Percentiles rank a stretch among this genome's conserved stretches.
phyloP scores from a whole-genome alignment of 1,139 yeast genomes.

The Debaryomyces subglobosus region DNA sequence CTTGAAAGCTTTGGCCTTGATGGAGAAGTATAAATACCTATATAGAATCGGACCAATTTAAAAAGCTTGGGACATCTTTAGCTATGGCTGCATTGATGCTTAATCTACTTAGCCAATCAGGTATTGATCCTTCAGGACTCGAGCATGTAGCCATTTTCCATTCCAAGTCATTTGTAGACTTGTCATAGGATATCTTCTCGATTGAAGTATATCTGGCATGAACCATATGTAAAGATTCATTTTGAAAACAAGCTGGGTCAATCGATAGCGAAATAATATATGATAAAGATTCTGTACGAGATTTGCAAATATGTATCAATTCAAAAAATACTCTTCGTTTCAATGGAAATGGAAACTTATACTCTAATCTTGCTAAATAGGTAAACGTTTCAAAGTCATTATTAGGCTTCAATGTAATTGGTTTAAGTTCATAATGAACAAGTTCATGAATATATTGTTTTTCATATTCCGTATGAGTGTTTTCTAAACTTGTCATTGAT shows the following conservation, averaged over 20 bases:
- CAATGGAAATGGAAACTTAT: conserved; percentile 55
- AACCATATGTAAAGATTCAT: conserved; percentile 25
- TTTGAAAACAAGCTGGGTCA: conserved; percentile 19
- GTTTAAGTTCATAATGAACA: conserved; percentile 24
- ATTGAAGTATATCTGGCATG: conserved; percentile 59
- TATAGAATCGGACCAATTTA: conserved; percentile 43
- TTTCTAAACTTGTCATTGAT: conserved; percentile 19
- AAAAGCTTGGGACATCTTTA: conserved; percentile 67
- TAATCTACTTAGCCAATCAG: conserved; percentile 61
- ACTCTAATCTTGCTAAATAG: conserved; percentile 38
- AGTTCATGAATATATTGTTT: conserved; percentile 36
- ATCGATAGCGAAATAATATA: conserved; percentile 58
- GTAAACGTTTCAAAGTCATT: conserved; percentile 14
- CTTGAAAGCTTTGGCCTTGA: conserved; percentile 31
- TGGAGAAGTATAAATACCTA: conserved; percentile 21
- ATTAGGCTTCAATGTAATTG: conserved; percentile 13
- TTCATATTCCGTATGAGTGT: conserved; percentile 41
- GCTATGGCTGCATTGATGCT: conserved; percentile 61
- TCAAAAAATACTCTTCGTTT: conserved; percentile 59
- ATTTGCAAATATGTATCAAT: conserved; percentile 50
- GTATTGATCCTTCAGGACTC: conserved; percentile 68
- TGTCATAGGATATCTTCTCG: conserved; percentile 51
- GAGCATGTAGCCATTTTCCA: conserved; percentile 72
- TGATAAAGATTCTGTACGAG: conserved; percentile 35
- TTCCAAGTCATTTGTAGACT: conserved; percentile 39